A percentile compares a stretch with the other conserved stretches of the same genome.
These are phyloP conservation scores for Candida easanensis DNA, from an alignment of 805 yeast species.

Conservation along the genomic window DNA sequence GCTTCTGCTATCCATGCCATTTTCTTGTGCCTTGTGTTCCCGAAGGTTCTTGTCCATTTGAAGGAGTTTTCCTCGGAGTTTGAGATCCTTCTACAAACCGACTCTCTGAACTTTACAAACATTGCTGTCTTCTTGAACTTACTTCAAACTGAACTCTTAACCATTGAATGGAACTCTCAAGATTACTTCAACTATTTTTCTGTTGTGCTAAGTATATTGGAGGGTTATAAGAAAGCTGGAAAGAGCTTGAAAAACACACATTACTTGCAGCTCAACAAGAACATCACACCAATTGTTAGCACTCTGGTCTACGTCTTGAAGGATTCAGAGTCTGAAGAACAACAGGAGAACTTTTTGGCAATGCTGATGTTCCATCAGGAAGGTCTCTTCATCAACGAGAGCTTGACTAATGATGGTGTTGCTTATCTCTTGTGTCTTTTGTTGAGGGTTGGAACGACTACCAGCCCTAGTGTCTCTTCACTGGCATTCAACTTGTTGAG, in stretches of 20 bases:
- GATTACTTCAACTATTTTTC: slow-evolving; percentile 28
- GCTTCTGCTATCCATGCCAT: slow-evolving; percentile 17
- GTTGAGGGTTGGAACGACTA: slow-evolving; percentile 17
- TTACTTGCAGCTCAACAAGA: slow-evolving; percentile 18
- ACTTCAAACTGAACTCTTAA: slow-evolving; percentile 21
- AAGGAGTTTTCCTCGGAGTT: slow-evolving; percentile 28
- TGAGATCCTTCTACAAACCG: slow-evolving; percentile 16
- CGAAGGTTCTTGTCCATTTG: slow-evolving; percentile 29
- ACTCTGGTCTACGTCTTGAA: slow-evolving; percentile 20
- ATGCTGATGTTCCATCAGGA: slow-evolving; percentile 32
- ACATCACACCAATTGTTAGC: slow-evolving; percentile 17
- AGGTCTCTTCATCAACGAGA: slow-evolving; percentile 27
- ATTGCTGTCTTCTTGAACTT: slow-evolving; percentile 20
- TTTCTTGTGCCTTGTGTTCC: slow-evolving; percentile 28
- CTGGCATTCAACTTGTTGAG: slow-evolving; percentile 31
- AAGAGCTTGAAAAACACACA: slow-evolving; percentile 17
- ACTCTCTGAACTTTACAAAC: slow-evolving; percentile 20
- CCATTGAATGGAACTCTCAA: slow-evolving; percentile 25
- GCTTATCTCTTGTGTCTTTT: slow-evolving; percentile 33
- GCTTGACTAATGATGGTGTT: slow-evolving; percentile 33
- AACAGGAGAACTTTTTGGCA: slow-evolving; percentile 30
- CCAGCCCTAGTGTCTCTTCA: slow-evolving; percentile 14
- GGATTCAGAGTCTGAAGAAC: slow-evolving; percentile 20
- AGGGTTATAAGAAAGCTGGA: slow-evolving; percentile 20
- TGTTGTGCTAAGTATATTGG: slow-evolving; percentile 21